phyloP scores from a whole-genome alignment of 768 basidiomycete species.

The Phlebiopsis gigantea region DNA sequence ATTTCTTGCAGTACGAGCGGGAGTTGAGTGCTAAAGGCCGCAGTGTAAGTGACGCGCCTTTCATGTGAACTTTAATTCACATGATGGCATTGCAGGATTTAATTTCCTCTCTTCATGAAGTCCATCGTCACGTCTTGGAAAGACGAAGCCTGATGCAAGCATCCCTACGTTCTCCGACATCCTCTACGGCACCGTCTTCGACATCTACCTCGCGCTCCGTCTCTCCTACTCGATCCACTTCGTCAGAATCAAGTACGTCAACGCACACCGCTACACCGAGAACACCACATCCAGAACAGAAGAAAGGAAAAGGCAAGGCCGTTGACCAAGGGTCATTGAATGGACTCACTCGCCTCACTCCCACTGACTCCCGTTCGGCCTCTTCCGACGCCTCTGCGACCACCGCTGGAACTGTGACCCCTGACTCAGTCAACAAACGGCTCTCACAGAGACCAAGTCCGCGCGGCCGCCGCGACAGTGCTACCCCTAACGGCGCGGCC shows the following conservation, averaged over 20 bases:
- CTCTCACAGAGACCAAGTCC: not conserved
- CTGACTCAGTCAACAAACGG: conserved; percentile 20
- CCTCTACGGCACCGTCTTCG: conserved; percentile 52
- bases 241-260: conserved; percentile 67
- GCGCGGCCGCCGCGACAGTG: not conserved
- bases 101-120: conserved; percentile 18
- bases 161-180: conserved; percentile 30
- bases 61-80: conserved; percentile 1
- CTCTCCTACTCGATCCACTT: conserved; percentile 33
- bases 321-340: conserved; percentile 17
- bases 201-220: conserved; percentile 40
- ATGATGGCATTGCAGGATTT: conserved; percentile 14
- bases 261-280: conserved; percentile 67
- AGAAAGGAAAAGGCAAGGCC: conserved; percentile 23
- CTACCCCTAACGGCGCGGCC: not conserved
- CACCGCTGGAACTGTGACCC: conserved; percentile 20
- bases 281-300: conserved; percentile 29
- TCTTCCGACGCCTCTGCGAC: conserved; percentile 20
- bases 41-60: conserved; percentile 39
- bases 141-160: conserved; percentile 22
- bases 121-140: conserved; percentile 21
- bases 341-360: conserved; percentile 21
- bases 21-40: conserved; percentile 49
- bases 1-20: conserved; percentile 69
- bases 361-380: conserved; percentile 17